Base-by-base conservation (phyloP, 352 stramenopile species). In the Pythium coloratum region DNA sequence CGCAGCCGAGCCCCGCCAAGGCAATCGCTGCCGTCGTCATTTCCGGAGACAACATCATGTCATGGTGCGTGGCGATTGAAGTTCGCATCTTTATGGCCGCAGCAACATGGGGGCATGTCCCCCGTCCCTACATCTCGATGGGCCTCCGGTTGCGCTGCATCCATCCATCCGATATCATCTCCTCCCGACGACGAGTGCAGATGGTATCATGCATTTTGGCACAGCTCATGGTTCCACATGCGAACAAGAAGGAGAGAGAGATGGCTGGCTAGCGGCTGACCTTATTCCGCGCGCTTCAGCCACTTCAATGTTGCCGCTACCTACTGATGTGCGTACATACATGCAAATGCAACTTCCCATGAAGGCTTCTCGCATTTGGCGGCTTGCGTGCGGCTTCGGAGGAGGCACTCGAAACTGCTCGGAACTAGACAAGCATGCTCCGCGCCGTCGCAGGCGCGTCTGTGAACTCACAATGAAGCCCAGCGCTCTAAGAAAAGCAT, bases 401-500 rank as follows among this genome's bases (percentile, higher is more conserved):
- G 59, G 59, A 57, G 46, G 18, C 30, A 57, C n/a, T 26, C 16
- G 56, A 66, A 66, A 66, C 59, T 36, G 33, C 59, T 59, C 58
- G 16, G 28, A 51, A 63, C 24, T 51, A 63, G 42, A 36, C 26
- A 13, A 7, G 40, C 56, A 36, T 32, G 54, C 58, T 12, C 59
- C 13, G 60, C 36, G 60, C 36, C 60, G 50, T 66, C 60, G 20
- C 60, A 66, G 59, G 6, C 14, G 3, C 20, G 12, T 18, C 38
- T 62, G 20, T 12, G 24, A 42, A 59, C 28, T 24, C 20, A 24
- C 20, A 24, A 24, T 24, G 20, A 24, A 24, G 20, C 9, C 7
- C 38, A 18, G 38, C 38, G 16, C 38, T 46, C 38, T 18, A 46
- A 46, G 38, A 46, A 46, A 46, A 46, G 38, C 38, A 46, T 6